Percentiles rank a stretch among this genome's conserved stretches.
Conservation (phyloP, 257 asterid species). For the Scutellaria baicalensis region DNA sequence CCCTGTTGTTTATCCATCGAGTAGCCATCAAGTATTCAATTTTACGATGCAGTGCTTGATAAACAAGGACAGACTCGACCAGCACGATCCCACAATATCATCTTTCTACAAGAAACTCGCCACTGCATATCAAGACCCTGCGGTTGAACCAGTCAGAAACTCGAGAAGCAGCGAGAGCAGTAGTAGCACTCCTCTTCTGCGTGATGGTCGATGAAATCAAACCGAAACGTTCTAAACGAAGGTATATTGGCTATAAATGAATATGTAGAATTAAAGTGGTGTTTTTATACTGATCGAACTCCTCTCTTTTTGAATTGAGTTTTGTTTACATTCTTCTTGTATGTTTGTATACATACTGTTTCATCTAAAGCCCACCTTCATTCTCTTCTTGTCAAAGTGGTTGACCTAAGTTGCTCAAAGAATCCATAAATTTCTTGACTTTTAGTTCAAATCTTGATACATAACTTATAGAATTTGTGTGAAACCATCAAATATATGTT, state of each 20-base stretch:
- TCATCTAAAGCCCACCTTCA: neutral
- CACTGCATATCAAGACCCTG: conserved; percentile 74
- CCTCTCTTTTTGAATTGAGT: neutral
- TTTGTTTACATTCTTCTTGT: neutral
- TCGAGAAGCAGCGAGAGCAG: conserved; percentile 34
- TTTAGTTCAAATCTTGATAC: too few relatives aligned
- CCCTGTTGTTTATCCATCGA: neutral
- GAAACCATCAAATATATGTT: too few relatives aligned
- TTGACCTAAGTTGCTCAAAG: too few relatives aligned
- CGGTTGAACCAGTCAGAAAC: conserved; percentile 30
- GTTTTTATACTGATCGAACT: neutral
- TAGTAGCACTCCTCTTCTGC: conserved; percentile 60
- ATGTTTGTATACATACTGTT: neutral
- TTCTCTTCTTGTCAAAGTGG: too few relatives aligned
- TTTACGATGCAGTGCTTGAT: conserved; percentile 64
- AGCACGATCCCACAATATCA: conserved; percentile 39
- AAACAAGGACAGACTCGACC: conserved; percentile 67
- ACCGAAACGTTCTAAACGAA: neutral
- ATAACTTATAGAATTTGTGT: too few relatives aligned
- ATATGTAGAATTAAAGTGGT: neutral
- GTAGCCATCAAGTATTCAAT: neutral
- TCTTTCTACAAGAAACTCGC: conserved; percentile 54
- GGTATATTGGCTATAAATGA: neutral
- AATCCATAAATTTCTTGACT: too few relatives aligned
- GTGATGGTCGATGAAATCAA: conserved; percentile 10